phyloP scores from a whole-genome alignment of 2,329 filamentous ascomycete species.

The Trichoderma sp. region DNA sequence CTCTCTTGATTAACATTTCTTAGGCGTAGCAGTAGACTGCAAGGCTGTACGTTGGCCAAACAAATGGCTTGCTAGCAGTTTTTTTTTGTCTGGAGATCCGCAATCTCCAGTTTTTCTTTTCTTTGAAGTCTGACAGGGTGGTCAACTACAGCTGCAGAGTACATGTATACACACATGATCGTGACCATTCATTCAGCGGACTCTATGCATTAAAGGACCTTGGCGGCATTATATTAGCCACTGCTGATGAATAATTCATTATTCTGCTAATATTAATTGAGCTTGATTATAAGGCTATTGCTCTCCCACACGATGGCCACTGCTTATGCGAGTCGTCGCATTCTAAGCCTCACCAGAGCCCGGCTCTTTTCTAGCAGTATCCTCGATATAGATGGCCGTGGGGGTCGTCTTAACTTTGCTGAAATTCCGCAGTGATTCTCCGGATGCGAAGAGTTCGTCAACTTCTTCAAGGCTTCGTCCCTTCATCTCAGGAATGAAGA shows the following conservation, averaged over 20 bases:
- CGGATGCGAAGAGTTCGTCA: conserved; percentile 25
- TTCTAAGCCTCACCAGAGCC: neutral
- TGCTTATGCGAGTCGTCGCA: neutral
- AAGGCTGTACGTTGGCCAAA: neutral
- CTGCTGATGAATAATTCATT: neutral
- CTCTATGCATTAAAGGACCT: neutral
- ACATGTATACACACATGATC: too few relatives aligned
- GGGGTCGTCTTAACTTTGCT: neutral
- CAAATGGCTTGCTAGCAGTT: neutral
- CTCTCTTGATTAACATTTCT: neutral
- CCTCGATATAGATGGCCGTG: conserved; percentile 1
- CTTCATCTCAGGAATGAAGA: conserved; percentile 44
- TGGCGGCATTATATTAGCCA: neutral
- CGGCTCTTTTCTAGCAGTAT: neutral
- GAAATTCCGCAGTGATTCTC: conserved; percentile 23
- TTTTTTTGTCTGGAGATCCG: neutral
- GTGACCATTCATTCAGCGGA: neutral
- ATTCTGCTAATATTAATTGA: neutral
- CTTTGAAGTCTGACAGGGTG: too few relatives aligned
- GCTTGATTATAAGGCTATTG: neutral
- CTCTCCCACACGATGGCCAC: neutral
- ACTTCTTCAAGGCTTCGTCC: conserved; percentile 30
- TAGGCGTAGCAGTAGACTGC: neutral
- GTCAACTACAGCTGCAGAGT: neutral
- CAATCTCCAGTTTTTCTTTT: neutral